phyloP scores from a whole-genome alignment of 805 yeast species.

The Spathaspora sp. region DNA sequence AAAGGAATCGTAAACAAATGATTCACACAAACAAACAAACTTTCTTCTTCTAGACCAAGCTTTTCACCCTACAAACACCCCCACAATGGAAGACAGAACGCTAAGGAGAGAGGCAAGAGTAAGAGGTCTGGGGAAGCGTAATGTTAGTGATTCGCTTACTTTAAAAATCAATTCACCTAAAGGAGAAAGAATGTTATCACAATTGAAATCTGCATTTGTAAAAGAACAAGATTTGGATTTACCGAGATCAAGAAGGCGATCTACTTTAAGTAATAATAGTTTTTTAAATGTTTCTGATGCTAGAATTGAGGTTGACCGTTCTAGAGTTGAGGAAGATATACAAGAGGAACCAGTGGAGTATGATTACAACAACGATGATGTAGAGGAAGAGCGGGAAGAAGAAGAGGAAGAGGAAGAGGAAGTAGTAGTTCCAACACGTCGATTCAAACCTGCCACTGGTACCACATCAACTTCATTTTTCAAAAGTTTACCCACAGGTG shows the following conservation, averaged over 20 bases:
- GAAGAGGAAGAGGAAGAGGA: background rate
- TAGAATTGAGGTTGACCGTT: background rate
- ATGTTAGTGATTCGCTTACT: background rate
- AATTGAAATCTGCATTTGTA: constrained; percentile 22
- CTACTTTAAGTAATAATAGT: background rate
- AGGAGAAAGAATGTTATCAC: background rate
- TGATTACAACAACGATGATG: background rate
- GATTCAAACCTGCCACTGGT: background rate
- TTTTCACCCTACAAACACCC: background rate
- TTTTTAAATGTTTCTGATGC: background rate
- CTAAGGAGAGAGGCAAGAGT: constrained; percentile 25
- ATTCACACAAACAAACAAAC: background rate
- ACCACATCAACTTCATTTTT: background rate
- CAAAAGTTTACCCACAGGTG: background rate
- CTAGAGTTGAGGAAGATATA: background rate
- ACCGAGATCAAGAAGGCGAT: constrained; percentile 7
- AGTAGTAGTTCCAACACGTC: background rate
- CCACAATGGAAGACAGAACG: constrained; percentile 2
- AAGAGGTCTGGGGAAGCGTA: constrained; percentile 40
- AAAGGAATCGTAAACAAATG: background rate
- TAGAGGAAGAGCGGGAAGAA: background rate
- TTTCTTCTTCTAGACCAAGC: background rate
- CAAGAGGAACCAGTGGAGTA: background rate
- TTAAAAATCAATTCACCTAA: background rate
- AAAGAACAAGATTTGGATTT: constrained; percentile 15